These are phyloP conservation scores for Bryoglossum gracile DNA, from an alignment of 495 filamentous ascomycete species.

Conservation along the genomic window DNA sequence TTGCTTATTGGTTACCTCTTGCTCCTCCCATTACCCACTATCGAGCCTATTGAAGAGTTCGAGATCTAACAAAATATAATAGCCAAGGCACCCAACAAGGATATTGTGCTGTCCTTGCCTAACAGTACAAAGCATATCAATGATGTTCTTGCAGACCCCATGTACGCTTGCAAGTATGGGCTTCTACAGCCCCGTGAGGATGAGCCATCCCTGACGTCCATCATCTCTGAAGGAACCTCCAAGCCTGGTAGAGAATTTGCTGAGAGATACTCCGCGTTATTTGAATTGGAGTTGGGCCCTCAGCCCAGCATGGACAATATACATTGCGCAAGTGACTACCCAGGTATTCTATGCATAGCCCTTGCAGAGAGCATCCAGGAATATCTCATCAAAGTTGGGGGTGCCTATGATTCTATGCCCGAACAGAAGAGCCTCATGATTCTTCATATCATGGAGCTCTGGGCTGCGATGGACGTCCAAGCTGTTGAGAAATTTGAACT, in stretches of 20 bases:
- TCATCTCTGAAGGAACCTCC: no score
- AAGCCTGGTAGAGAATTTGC: slow-evolving; percentile 14
- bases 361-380: slow-evolving; percentile 31
- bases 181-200: no score
- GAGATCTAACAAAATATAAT: no score
- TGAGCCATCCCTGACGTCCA: no score
- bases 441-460: slow-evolving; percentile 18
- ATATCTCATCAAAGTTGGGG: slow-evolving; percentile 29
- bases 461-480: slow-evolving; percentile 15
- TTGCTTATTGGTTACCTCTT: no score
- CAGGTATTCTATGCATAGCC: slow-evolving; percentile 6
- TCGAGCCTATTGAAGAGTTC: no score
- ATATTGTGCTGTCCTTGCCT: no score
- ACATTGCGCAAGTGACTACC: background rate
- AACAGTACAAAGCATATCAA: no score
- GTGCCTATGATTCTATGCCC: slow-evolving; percentile 37
- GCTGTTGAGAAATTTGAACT: background rate
- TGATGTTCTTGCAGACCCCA: no score
- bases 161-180: no score
- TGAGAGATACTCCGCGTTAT: slow-evolving; percentile 25
- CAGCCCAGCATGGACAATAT: slow-evolving; percentile 6
- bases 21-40: no score
- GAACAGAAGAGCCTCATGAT: slow-evolving; percentile 28
- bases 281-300: slow-evolving; percentile 26
- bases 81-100: no score